Base-by-base conservation (phyloP, 2,329 filamentous ascomycete species). In the Teratosphaeria zuluensis region DNA sequence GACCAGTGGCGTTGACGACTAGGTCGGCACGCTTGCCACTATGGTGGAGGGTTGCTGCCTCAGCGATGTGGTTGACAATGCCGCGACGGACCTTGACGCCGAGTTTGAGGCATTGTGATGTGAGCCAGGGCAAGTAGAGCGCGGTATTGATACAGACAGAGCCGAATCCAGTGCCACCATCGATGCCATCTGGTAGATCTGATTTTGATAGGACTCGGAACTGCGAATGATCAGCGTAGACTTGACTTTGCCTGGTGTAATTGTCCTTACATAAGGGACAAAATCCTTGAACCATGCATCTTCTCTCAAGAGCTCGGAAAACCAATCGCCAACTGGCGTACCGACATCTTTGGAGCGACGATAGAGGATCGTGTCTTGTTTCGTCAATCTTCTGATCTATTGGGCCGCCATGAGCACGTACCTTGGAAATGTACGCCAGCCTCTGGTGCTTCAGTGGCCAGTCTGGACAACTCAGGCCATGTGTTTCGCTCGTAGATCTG, bases 141-240 rank as follows among this genome's bases (percentile, higher is more conserved):
- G 88, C 84, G 0, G 89, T 89, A 75, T 97, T 96, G 72, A 96
- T 92, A 75, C 92, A 96, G 48, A 96, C 86, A 0, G 89, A 92
- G 7, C 84, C 90, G 73, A 94, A 96, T 58, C 81, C 78, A 55
- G 84, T 88, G 28, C 85, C 91, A 11, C 86, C 87, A 61, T 90
- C 86, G 56, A 86, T 82, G 19, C 82, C 88, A 0, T 76, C 66
- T 0, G 84, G 82, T 1, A 95, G 76, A 64, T 70, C 66, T 4
- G 61, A 60, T 48, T 68, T 62, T 14, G 64, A 31, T 4, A 74
- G 63, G 2, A 70, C 60, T 53, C 65, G 67, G 65, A 73, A 74
- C 70, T 72, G 56, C 6, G 21, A 16, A 5, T n/a, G 30, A n/a
- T 56, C 11, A 53, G 54, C n/a, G 46, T 21, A n/a, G 42, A n/a